phyloP scores from a whole-genome alignment of 2,329 filamentous ascomycete genomes.

The Paraphoma chrysanthemicola region DNA sequence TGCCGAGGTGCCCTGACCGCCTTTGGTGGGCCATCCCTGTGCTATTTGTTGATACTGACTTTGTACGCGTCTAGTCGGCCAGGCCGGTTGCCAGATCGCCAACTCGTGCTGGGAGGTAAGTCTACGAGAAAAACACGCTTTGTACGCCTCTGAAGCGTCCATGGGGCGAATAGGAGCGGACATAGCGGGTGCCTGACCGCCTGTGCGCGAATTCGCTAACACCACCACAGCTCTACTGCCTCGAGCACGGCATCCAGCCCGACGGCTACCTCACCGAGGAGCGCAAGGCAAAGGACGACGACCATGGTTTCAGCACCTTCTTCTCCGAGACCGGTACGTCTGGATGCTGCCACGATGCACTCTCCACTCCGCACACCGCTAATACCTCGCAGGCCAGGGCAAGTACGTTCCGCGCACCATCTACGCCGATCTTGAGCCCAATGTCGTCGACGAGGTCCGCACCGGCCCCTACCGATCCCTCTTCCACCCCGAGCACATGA shows the following conservation, averaged over 20 bases:
- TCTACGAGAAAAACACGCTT: slow-evolving; percentile 37
- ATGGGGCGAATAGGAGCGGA: slow-evolving; percentile 30
- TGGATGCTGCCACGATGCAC: slow-evolving; percentile 7
- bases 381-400: slow-evolving; percentile 75
- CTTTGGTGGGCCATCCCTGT: slow-evolving; percentile 31
- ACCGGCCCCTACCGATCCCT: slow-evolving; percentile 94
- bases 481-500: slow-evolving; percentile 99
- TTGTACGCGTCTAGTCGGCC: slow-evolving; percentile 78
- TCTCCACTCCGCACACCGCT: slow-evolving; percentile 24
- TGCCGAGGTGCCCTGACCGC: slow-evolving; percentile 50
- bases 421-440: slow-evolving; percentile 99
- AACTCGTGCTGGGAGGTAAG: slow-evolving; percentile 99
- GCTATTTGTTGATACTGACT: slow-evolving; percentile 58
- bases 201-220: slow-evolving; percentile 41
- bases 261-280: slow-evolving; percentile 99
- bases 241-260: slow-evolving; percentile 99
- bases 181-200: slow-evolving; percentile 38
- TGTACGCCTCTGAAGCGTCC: slow-evolving; percentile 13
- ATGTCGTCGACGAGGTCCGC: slow-evolving; percentile 98
- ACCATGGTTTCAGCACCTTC: slow-evolving; percentile 99
- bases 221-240: slow-evolving; percentile 86
- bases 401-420: slow-evolving; percentile 99
- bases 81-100: slow-evolving; percentile 99
- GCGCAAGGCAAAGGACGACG: slow-evolving; percentile 89
- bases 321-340: slow-evolving; percentile 97